A percentile compares a stretch with the other conserved stretches of the same genome.
These are phyloP conservation scores for Metarhizium humberi DNA, from an alignment of 2,329 filamentous ascomycete species.

Conservation along the genomic window DNA sequence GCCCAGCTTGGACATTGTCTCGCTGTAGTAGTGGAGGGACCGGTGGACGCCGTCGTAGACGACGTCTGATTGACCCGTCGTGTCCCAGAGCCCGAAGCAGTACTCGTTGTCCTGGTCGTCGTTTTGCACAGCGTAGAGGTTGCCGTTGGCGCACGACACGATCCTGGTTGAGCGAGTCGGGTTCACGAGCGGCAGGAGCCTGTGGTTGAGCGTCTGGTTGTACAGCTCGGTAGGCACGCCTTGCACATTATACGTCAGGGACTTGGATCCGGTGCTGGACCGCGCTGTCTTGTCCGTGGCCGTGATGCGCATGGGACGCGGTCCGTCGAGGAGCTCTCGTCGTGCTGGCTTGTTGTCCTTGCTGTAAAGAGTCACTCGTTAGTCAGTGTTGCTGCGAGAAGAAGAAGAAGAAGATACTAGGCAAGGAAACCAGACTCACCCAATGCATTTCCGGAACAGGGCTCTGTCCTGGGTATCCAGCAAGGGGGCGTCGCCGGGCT, in stretches of 20 bases:
- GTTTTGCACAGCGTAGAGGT: conserved; percentile 19
- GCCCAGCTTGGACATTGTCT: conserved; percentile 21
- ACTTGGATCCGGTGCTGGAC: not conserved
- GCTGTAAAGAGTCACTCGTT: not conserved
- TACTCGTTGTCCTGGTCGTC: conserved; percentile 10
- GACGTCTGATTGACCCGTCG: conserved; percentile 9
- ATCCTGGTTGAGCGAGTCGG: conserved; percentile 12
- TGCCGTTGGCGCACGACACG: conserved; percentile 23
- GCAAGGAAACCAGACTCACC: conserved; percentile 9
- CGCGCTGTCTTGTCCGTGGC: not conserved
- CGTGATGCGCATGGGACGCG: not conserved
- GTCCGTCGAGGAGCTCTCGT: not conserved
- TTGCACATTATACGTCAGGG: conserved; percentile 1
- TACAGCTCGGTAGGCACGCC: conserved; percentile 7
- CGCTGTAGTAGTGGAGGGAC: conserved; percentile 24
- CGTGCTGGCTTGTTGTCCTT: not conserved
- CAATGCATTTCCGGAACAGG: conserved; percentile 13
- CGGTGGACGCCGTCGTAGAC: conserved; percentile 14
- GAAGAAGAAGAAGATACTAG: not conserved
- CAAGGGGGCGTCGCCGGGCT: conserved; percentile 7
- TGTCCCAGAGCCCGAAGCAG: conserved; percentile 16
- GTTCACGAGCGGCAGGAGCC: conserved; percentile 14
- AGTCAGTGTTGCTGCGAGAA: not conserved
- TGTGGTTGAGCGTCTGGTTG: conserved; percentile 11
- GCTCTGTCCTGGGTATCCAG: conserved; percentile 14